Base-by-base conservation (phyloP, 1,284 basidiomycete genomes). In the Fomitopsis schrenkii region DNA sequence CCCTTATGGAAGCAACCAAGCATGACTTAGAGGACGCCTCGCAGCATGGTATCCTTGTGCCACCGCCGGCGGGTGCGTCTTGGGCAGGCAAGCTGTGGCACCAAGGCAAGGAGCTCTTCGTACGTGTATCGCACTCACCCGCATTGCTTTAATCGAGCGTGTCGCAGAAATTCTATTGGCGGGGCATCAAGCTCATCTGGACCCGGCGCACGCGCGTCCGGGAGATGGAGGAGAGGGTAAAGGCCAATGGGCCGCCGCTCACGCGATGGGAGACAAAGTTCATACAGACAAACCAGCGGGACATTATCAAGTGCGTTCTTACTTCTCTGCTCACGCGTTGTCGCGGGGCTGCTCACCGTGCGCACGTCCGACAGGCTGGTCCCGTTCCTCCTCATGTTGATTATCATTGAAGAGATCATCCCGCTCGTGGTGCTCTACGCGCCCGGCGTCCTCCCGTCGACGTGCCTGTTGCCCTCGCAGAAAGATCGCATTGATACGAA, bases 381-480 rank as follows among this genome's bases (percentile, higher is more conserved):
- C 1, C 91, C 94, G 0, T 95, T 95, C 76, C 70, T 93, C 12
- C 70, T 92, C 65, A 87, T 94, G 61, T 80, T 93, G 45, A 72
- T 93, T 35, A 76, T 94, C 22, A 76, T 93, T 3, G 93, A 95
- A 72, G 93, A 95, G 73, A 74, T 92, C 50, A 84, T 95, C 62
- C 93, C 93, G 10, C 80, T 95, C 62, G 84, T 94, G 62, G 93
- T 93, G 35, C 84, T 95, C 64, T 95, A 93, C 71, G 88, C 86
- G n/a, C 93, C 93, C 1, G 85, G 83, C 69, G 83, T 94, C 76
- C 84, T 95, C 36, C 93, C 93, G 0, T 94, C 92, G 3, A 95
- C 93, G 2, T 94, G 93, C 70, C 82, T 95, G 61, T 80, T 95
- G n/a, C 91, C 93, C 0, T 88, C 88, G 30, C 93, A 95, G 76